Base-by-base conservation (phyloP, 1,139 yeast species). In the Diutina ranongensis region DNA sequence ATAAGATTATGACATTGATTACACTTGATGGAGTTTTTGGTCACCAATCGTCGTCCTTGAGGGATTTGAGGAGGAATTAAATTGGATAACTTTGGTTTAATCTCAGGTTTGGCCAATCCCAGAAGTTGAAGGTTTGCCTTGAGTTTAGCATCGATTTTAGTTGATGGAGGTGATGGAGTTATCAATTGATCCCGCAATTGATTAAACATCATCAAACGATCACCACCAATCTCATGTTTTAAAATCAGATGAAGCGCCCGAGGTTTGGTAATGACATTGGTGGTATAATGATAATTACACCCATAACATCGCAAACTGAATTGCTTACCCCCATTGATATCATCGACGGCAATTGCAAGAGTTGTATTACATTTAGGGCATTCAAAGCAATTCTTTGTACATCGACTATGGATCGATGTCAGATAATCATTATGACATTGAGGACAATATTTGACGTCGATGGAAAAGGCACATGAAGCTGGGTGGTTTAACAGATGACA, bases 331-430 rank as follows among this genome's bases (percentile, higher is more conserved):
- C 45, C 44, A 18, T 50, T 55, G 31, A 31, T 19, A 50, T 65
- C 64, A 4, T 52, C 48, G 12, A 65, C 57, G 3, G 57, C 49
- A 3, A 68, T 59, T 1, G 56, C 45, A 4, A 68, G 50, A 42
- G 59, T 55, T 0, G 68, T 52, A 2, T 52, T 46, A 51, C 74
- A 70, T 12, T 49, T 40, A 1, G 74, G 74, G 49, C 75, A 70
- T 20, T 54, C 57, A 49, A 68, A 68, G 51, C 75, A 70, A 50
- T 65, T 69, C 47, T 61, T 63, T 10, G 58, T 49, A 51, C 74
- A 70, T 46, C 57, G 52, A 1, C 55, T 47, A 21, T 45, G 36
- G 3, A 51, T 50, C 3, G 56, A 59, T 15, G 5, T 51, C 9
- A 67, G 51, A 51, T 62, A 67, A 50, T 66, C 68, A 10, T 60